Base-by-base conservation (phyloP, 2,329 filamentous ascomycete genomes). In the Neofusicoccum parvum region DNA sequence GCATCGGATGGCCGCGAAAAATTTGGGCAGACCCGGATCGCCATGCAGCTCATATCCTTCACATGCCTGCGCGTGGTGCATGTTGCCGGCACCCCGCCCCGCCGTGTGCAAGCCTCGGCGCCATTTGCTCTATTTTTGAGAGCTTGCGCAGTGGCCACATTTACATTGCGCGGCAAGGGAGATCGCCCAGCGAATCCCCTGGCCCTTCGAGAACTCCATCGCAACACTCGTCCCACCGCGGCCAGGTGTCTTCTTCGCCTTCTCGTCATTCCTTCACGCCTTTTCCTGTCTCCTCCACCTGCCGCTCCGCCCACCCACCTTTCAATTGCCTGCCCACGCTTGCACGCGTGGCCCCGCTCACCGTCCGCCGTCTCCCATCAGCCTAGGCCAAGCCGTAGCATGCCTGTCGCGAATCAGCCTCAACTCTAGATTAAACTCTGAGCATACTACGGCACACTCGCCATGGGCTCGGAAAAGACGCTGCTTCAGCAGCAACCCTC, bases 401-500 rank as follows among this genome's bases (percentile, higher is more conserved):
- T 65, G 63, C 63, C 53, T 43, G 63, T 59, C 53, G 45, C 46
- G 51, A 58, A 32, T 62, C 64, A 65, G 64, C 46, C 50, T 62
- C 46, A 62, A 59, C 63, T 59, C 51, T 58, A 59, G 37, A 45
- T 59, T 39, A 59, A 59, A 27, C 54, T 65, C 63, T 59, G 53
- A 59, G 51, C 56, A 45, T 49, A 48, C 48, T 53, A 45, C 45
- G 34, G 43, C 41, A 62, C 46, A 23, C 17, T 36, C 54, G 43
- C 58, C 64, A 65, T 65, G 64, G 59, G 48, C 59, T 54, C 65
- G 51, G 65, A 62, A 63, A 62, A 66, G 51, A 51, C 49, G 32
- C 41, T 48, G 48, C 65, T 66, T 37, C 49, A 64, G 41, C 62
- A 59, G 32, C 43, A 64, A n/a, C 45, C 53, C 20, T 36, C 60